Base-by-base conservation (phyloP, 108 stramenopile genomes). In the Pseudonitzschia multistriata region DNA sequence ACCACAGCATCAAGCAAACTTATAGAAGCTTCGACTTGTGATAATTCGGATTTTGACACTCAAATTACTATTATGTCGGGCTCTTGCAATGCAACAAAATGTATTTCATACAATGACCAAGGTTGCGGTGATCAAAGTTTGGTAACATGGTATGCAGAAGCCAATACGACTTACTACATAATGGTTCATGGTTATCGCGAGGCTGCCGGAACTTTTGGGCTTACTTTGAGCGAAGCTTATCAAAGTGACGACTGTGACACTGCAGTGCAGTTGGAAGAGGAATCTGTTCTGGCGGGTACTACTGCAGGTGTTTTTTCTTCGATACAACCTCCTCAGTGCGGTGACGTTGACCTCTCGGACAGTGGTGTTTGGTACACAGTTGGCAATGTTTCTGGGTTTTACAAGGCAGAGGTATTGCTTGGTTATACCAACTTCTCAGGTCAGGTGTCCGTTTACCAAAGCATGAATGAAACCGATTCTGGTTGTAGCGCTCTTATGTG, bases 321-420 rank as follows among this genome's bases (percentile, higher is more conserved):
- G 28, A 11, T 53, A 31, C 3, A 52, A 27, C 63, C 40, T 45
- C 63, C 63, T 28, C 29, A 66, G 15, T 70, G 68, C 39, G 68
- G 62, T 10, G 45, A 65, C 24, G 55, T 70, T 24, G 49, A 55
- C 7, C 30, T 66, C 1, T 35, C 65, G 4, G 30, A 27, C 24
- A 25, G 50, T 48, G 75, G 75, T 27, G 68, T 76, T 1, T 76
- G 75, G 75, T 76, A 76, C 55, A 29, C n/a, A 3, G 35, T 74
- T 36, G 73, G 24, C 10, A 53, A 74, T 24, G 30, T 54, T 28
- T 29, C 50, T 19, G 73, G 73, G 22, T 74, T 65, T 65, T 45
- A 56, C 34, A 64, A 42, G 7, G 73, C 73, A 6, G 73, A 74
- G 40, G 45, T 59, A 5, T 35, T 67, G 25, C 22, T 13, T 29